Percentiles rank a stretch among this genome's conserved stretches.
These are phyloP conservation scores for Phoma sp. DNA, from an alignment of 2,329 filamentous ascomycete species.

Conservation along the genomic window DNA sequence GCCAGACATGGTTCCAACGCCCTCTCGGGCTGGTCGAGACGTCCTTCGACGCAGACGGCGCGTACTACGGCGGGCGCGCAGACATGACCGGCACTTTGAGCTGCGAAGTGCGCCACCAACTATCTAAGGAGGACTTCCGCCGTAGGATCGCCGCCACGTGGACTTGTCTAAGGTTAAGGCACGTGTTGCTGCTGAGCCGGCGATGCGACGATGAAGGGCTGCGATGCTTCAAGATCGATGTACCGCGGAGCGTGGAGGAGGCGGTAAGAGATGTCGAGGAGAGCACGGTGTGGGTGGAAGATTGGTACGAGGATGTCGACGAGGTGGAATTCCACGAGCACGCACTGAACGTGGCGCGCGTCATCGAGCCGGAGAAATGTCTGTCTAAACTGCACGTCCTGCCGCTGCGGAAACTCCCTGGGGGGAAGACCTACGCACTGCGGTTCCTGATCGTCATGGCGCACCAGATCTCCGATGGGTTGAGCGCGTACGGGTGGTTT, in stretches of 20 bases:
- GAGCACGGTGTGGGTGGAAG: slow-evolving; percentile 48
- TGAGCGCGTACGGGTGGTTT: slow-evolving; percentile 53
- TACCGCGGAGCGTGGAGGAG: slow-evolving; percentile 34
- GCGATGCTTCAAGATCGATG: slow-evolving; percentile 44
- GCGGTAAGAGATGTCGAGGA: slow-evolving; percentile 40
- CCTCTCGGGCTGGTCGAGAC: slow-evolving; percentile 54
- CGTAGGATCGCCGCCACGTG: slow-evolving; percentile 49
- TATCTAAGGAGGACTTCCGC: slow-evolving; percentile 40
- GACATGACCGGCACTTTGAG: slow-evolving; percentile 52
- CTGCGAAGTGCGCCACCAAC: slow-evolving; percentile 42
- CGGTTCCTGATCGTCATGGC: slow-evolving; percentile 50
- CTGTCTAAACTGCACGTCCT: slow-evolving; percentile 52
- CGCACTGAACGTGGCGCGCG: slow-evolving; percentile 49
- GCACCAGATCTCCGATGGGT: slow-evolving; percentile 55
- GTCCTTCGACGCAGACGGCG: slow-evolving; percentile 54
- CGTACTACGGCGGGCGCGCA: slow-evolving; percentile 53
- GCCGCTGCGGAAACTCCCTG: slow-evolving; percentile 30
- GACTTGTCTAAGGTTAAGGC: slow-evolving; percentile 48
- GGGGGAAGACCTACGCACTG: slow-evolving; percentile 37
- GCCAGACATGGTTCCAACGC: slow-evolving; percentile 39
- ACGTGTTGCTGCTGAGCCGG: slow-evolving; percentile 48
- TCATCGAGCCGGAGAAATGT: slow-evolving; percentile 47
- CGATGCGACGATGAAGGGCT: slow-evolving; percentile 29
- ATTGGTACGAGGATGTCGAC: slow-evolving; percentile 46
- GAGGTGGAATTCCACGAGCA: slow-evolving; percentile 50